Conservation (phyloP, 2,329 filamentous ascomycete species). For the Allantophomopsis lycopodina region DNA sequence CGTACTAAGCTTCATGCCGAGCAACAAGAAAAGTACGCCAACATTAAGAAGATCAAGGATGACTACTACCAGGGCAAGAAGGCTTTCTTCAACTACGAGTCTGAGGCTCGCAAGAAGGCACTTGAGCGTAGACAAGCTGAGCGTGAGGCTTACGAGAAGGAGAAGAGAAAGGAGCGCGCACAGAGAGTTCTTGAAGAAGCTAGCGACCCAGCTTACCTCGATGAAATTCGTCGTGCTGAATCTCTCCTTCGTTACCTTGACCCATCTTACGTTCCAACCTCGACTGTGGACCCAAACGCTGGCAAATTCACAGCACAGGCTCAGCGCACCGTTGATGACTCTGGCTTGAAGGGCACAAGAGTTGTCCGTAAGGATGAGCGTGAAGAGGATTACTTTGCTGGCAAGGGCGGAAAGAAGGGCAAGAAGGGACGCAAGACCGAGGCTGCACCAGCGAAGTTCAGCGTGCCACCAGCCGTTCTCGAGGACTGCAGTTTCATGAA, state of each 20-base stretch:
- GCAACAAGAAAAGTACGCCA: conserved; percentile 74
- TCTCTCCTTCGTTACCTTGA: conserved; percentile 86
- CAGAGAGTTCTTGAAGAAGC: conserved; percentile 68
- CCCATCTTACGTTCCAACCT: conserved; percentile 49
- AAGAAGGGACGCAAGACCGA: conserved; percentile 54
- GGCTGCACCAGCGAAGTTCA: conserved; percentile 52
- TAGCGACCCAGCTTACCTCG: conserved; percentile 75
- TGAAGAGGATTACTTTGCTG: conserved; percentile 73
- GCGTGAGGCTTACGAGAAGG: conserved; percentile 57
- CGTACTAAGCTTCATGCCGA: conserved; percentile 70
- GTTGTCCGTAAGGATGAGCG: conserved; percentile 77
- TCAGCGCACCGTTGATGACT: conserved; percentile 71
- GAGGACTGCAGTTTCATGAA: conserved; percentile 78
- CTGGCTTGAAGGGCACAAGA: conserved; percentile 73
- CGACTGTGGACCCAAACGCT: conserved; percentile 52
- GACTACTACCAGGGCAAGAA: conserved; percentile 72
- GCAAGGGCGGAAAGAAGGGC: conserved; percentile 65
- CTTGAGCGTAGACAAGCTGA: conserved; percentile 73
- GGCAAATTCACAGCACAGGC: conserved; percentile 68
- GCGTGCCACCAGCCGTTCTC: conserved; percentile 79
- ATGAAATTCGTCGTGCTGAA: conserved; percentile 84
- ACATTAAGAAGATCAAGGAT: conserved; percentile 80
- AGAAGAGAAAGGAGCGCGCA: conserved; percentile 63
- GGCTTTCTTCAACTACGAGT: conserved; percentile 73
- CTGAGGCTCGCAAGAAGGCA: conserved; percentile 62